A percentile compares a stretch with the other conserved stretches of the same genome.
Conservation (phyloP, 352 stramenopile species). For the Phytopythium sindhum region DNA sequence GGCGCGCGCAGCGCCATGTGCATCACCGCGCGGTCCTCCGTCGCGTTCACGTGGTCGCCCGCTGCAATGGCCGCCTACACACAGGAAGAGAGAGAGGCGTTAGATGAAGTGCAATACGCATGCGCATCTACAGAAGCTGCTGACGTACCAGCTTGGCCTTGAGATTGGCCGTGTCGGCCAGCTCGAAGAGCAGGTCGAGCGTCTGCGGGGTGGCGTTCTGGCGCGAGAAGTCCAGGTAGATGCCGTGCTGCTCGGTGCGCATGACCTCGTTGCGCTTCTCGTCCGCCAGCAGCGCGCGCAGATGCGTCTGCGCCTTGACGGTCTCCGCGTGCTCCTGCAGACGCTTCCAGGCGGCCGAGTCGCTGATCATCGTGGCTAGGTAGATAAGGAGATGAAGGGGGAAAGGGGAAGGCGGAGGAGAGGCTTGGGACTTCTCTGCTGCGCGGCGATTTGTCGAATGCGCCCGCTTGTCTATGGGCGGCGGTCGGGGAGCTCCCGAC, state of each 20-base stretch:
- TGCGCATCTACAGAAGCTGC: background rate
- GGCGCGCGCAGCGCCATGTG: constrained; percentile 95
- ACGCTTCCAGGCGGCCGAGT: constrained; percentile 69
- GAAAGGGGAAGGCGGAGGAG: background rate
- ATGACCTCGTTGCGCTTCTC: constrained; percentile 85
- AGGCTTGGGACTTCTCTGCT: background rate
- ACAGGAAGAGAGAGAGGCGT: background rate
- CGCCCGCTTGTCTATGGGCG: background rate
- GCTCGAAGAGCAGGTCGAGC: constrained; percentile 90
- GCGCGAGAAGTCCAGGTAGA: constrained; percentile 94
- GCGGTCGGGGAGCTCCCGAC: background rate
- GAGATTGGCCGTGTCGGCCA: constrained; percentile 88
- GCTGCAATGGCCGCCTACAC: constrained; percentile 79
- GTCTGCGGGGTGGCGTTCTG: constrained; percentile 90
- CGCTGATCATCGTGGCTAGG: constrained; percentile 55
- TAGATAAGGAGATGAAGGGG: constrained; percentile 7
- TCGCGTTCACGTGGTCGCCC: constrained; percentile 95
- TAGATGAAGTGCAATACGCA: background rate
- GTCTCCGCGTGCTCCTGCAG: constrained; percentile 67
- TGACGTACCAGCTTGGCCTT: constrained; percentile 56
- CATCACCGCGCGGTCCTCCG: constrained; percentile 94
- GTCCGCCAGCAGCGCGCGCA: constrained; percentile 90
- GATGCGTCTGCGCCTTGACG: constrained; percentile 83
- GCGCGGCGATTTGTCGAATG: constrained; percentile 15
- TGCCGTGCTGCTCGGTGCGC: constrained; percentile 90